phyloP scores from a whole-genome alignment of 768 basidiomycete genomes.

The Suillus luteus region DNA sequence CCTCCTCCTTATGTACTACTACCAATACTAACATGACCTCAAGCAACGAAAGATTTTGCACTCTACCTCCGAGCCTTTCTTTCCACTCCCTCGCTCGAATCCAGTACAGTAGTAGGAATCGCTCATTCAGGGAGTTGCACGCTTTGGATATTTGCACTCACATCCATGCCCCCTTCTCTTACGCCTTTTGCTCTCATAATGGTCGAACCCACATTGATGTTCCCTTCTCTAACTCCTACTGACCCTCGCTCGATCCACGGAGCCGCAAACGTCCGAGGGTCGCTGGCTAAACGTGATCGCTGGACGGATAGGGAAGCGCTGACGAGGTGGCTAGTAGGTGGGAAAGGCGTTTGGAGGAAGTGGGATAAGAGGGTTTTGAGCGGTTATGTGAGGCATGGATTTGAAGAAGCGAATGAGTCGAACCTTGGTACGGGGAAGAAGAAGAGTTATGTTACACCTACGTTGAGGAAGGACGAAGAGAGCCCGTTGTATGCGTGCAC shows the following conservation, averaged over 20 bases:
- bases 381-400: neutral
- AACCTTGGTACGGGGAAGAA: neutral
- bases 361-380: constrained; percentile 3
- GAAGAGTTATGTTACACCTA: constrained; percentile 21
- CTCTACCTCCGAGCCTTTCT: constrained; percentile 29
- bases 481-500: constrained; percentile 26
- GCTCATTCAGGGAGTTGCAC: constrained; percentile 35
- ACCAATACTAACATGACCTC: neutral
- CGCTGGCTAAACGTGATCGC: constrained; percentile 27
- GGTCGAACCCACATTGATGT: constrained; percentile 36
- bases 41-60: constrained; percentile 27
- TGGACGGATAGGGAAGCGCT: constrained; percentile 28
- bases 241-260: constrained; percentile 33
- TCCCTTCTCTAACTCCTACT: constrained; percentile 28
- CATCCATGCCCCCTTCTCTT: neutral
- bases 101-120: constrained; percentile 27
- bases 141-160: constrained; percentile 13
- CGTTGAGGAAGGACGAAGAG: constrained; percentile 33
- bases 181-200: constrained; percentile 23
- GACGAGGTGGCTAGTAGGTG: constrained; percentile 20
- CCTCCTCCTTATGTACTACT: neutral
- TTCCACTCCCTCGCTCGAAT: constrained; percentile 24
- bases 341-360: constrained; percentile 4
- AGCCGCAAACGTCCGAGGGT: constrained; percentile 32
- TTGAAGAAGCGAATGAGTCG: neutral